phyloP scores from a whole-genome alignment of 768 basidiomycete species.

The Boletus rubroflammeus region DNA sequence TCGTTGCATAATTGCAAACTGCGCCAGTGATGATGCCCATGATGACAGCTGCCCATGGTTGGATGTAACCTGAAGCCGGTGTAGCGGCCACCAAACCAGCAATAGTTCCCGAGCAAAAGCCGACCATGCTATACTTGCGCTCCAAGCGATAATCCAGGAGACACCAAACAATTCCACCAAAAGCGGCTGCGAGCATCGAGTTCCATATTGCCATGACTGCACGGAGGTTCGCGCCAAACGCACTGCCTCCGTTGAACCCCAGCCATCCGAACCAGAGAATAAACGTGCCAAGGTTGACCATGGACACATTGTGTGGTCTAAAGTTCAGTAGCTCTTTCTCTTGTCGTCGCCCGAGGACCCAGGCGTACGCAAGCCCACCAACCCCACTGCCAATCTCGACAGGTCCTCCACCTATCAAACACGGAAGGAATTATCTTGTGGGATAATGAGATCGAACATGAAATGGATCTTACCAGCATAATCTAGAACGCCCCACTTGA shows the following conservation, averaged over 20 bases:
- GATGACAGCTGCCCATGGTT: constrained; percentile 72
- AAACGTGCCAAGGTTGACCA: constrained; percentile 80
- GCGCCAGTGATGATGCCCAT: constrained; percentile 71
- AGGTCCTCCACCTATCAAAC: constrained; percentile 66
- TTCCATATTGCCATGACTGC: constrained; percentile 86
- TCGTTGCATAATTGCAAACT: constrained; percentile 81
- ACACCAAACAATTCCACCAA: constrained; percentile 83
- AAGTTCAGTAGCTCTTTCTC: constrained; percentile 73
- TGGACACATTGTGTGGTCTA: constrained; percentile 83
- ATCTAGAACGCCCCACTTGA: constrained; percentile 80
- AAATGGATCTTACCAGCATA: constrained; percentile 63
- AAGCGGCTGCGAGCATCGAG: constrained; percentile 80
- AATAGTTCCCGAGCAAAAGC: constrained; percentile 86
- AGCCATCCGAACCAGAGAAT: constrained; percentile 87
- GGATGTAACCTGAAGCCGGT: constrained; percentile 80
- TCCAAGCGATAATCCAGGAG: constrained; percentile 76
- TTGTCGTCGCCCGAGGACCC: constrained; percentile 80
- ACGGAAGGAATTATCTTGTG: neutral
- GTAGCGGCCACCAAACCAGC: constrained; percentile 88
- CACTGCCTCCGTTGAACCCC: constrained; percentile 90
- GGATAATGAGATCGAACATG: constrained; percentile 1
- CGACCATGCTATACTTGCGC: constrained; percentile 84
- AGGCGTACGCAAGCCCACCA: constrained; percentile 79
- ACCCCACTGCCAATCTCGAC: constrained; percentile 87
- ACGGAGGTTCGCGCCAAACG: constrained; percentile 84